Base-by-base conservation (phyloP, 768 basidiomycete genomes). In the Cytidiella melzeri region DNA sequence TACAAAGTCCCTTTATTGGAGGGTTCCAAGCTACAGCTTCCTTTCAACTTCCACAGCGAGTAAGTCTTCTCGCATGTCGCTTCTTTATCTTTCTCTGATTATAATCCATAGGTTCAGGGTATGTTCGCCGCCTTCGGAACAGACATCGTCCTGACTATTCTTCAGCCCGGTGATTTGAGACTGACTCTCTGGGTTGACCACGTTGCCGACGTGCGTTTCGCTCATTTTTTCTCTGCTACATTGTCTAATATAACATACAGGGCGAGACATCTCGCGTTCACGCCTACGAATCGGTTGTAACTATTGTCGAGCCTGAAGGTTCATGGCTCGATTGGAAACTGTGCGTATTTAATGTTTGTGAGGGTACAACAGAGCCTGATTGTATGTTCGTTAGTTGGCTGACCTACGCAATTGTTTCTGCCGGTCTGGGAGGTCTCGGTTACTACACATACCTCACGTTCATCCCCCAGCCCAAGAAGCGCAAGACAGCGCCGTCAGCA, bases 1-100 rank as follows among this genome's bases (percentile, higher is more conserved):
- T 85, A 79, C 56, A 71, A 69, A 10, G 50, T 81, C 36, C 69
- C 71, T 20, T 67, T 91, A 28, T 45, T 79, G 10, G 72, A 80
- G 49, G 75, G 76, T 23, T 65, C 75, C 10, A 82, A 83, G 57
- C 58, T 87, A 43, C 75, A 79, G 52, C 60, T 92, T 47, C 86
- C 88, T 6, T 92, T 81, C 57, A 53, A 70, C 9, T 91, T 92
- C 65, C 69, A 85, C 67, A 90, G 86, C 76, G 87, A 92, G 90
- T 92, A 56, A 66, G 87, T 73, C n/a, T 3, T 36, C 25, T 36
- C 21, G 25, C 21, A 36, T 47, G 41, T 36, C 27, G 12, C 19
- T 13, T 12, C 13, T 45, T 37, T 2, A 41, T 18, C n/a, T 19
- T 50, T 10, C 11, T 19, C 49, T 51, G 28, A 47, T 28, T 28